Percentiles rank a stretch among this genome's conserved stretches.
Evolutionary conservation across 371 early-diverging fungal genomes (phyloP).

Genomic region (Furculomyces boomerangus): DNA sequence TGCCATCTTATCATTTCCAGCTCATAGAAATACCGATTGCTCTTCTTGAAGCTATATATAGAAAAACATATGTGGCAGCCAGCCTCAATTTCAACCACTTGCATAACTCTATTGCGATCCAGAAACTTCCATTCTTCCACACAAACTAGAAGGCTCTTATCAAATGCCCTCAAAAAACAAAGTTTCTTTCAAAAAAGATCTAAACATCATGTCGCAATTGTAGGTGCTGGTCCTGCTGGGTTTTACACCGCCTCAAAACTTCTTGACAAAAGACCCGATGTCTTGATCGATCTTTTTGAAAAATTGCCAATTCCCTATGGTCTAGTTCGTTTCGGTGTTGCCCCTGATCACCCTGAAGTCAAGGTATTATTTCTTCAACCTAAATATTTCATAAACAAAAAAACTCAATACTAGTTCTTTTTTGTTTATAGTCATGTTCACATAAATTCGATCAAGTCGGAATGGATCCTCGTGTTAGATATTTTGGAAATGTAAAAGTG

Average conservation of each 20-base stretch:
- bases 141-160: not conserved
- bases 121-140: not conserved
- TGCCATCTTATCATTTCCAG: too few species aligned
- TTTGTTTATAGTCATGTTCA: slow-evolving; percentile 43
- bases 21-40: not conserved
- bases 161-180: not conserved
- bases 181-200: not conserved
- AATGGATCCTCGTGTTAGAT: slow-evolving; percentile 44
- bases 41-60: not conserved
- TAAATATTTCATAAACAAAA: not conserved
- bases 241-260: slow-evolving; percentile 82
- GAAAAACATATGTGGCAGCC: not conserved
- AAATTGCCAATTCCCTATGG: slow-evolving; percentile 76
- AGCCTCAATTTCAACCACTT: not conserved
- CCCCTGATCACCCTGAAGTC: slow-evolving; percentile 97
- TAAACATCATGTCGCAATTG: slow-evolving; percentile 34
- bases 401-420: not conserved
- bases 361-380: slow-evolving; percentile 36
- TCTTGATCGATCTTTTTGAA: slow-evolving; percentile 70
- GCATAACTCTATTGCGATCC: not conserved
- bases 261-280: slow-evolving; percentile 18
- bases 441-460: slow-evolving; percentile 69
- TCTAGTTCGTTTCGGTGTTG: slow-evolving; percentile 87
- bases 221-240: slow-evolving; percentile 82
- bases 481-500: slow-evolving; percentile 59